Evolutionary conservation across 108 stramenopile genomes (phyloP), one percentile per base, ranked within the genome.

Genomic region (Cyclostephanos invisitatus): DNA sequence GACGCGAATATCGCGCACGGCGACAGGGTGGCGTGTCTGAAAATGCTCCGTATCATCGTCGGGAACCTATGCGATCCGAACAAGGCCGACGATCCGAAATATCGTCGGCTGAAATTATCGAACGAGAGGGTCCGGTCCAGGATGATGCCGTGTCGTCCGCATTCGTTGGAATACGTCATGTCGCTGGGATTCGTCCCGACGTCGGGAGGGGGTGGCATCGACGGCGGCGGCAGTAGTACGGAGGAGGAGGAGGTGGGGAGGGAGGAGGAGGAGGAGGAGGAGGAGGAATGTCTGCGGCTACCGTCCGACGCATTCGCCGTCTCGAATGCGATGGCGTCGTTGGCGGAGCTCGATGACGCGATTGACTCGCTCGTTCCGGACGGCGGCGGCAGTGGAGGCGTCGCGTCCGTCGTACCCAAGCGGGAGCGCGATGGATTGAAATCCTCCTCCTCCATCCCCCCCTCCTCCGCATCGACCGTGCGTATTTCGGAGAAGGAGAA

Each of bases 401-500:
- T 65, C 29, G 70, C 49, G 2, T 3, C 20, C 20, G 49, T 8
- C 20, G 59, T 62, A 17, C 51, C 32, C 37, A n/a, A 18, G 0
- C 20, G n/a, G n/a, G n/a, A n/a, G n/a, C n/a, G n/a, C n/a, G n/a
- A n/a, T n/a, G n/a, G n/a, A n/a, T n/a, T n/a, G n/a, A n/a, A n/a
- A n/a, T n/a, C 20, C 17, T 36, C 14, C 37, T 62, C 70, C 44
- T 57, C 63, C n/a, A 27, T 55, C 18, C 42, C 78, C n/a, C 37
- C 63, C 46, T 20, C 42, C 20, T 40, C 14, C 27, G 21, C 54
- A 6, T 4, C 57, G 38, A 51, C 59, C 8, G 72, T 40, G 1
- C 82, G 72, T 64, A 60, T 90, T 42, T 84, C 85, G 17, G 87
- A 87, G 73, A 88, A 91, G 67, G 86, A 88, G 84, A 91, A 87